A percentile compares a stretch with the other conserved stretches of the same genome.
phyloP scores from a whole-genome alignment of 2,329 filamentous ascomycete genomes.

The Berkeleyomyces rouxiae region DNA sequence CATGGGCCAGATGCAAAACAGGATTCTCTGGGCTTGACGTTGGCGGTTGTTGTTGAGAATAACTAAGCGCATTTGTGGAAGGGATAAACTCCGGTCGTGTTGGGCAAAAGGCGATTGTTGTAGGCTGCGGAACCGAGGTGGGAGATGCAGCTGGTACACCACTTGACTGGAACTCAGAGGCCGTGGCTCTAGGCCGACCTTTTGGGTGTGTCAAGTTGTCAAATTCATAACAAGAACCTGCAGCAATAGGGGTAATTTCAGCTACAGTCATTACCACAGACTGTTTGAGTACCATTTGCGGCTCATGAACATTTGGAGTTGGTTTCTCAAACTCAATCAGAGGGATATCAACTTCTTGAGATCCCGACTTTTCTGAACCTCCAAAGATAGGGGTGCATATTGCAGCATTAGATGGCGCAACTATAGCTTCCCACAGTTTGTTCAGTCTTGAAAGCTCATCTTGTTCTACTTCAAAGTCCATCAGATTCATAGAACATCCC shows the following conservation, averaged over 20 bases:
- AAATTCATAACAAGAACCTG: neutral
- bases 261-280: neutral
- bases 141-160: neutral
- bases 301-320: neutral
- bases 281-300: neutral
- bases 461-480: neutral
- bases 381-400: neutral
- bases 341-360: neutral
- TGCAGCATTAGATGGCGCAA: neutral
- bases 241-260: neutral
- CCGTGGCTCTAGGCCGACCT: neutral
- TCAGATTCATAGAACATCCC: neutral
- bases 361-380: neutral
- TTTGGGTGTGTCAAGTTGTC: too few species aligned
- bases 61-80: neutral
- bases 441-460: neutral
- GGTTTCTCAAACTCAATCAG: neutral
- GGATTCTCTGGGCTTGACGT: neutral
- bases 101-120: neutral
- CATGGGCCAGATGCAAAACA: neutral
- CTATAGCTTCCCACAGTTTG: neutral
- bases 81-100: too few species aligned
- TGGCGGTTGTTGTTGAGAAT: neutral
- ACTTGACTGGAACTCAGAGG: neutral
- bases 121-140: neutral